phyloP scores from a whole-genome alignment of 345 rosid species.

The Euphorbia tirucalli region DNA sequence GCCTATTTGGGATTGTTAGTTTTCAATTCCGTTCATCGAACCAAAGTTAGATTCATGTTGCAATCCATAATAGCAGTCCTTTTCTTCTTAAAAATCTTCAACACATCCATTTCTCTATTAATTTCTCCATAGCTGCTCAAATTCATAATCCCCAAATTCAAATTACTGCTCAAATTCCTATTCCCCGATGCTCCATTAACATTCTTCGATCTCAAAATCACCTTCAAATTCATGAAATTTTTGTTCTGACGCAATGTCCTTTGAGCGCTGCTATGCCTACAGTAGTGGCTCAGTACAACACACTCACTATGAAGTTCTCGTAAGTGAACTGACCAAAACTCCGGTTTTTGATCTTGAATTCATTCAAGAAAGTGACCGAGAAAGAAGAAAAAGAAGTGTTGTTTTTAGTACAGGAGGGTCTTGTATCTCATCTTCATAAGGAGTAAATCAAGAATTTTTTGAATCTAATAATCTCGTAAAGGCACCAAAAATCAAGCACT shows the following conservation, averaged over 20 bases:
- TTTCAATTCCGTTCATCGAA: too few species aligned
- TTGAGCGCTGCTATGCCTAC: slow-evolving; percentile 36
- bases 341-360: slow-evolving; percentile 37
- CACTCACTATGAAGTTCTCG: slow-evolving; percentile 19
- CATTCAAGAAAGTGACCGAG: slow-evolving; percentile 37
- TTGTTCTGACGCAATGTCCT: slow-evolving; percentile 33
- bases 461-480: too few species aligned
- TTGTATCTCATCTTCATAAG: too few species aligned
- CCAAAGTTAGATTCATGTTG: slow-evolving; percentile 32
- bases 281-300: slow-evolving; percentile 26
- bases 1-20: too few species aligned
- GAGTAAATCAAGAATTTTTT: too few species aligned
- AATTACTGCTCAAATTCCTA: slow-evolving; percentile 29
- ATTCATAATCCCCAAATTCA: slow-evolving; percentile 41
- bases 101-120: slow-evolving; percentile 38
- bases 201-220: slow-evolving; percentile 32
- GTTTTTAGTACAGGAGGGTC: slow-evolving; percentile 11
- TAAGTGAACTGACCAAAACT: slow-evolving; percentile 50
- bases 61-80: slow-evolving; percentile 43
- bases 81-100: slow-evolving; percentile 28
- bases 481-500: too few species aligned
- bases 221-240: slow-evolving; percentile 30
- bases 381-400: slow-evolving; percentile 30
- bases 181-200: slow-evolving; percentile 16
- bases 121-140: slow-evolving; percentile 37